phyloP scores from a whole-genome alignment of 768 basidiomycete genomes.

The Lentinula raphanica region DNA sequence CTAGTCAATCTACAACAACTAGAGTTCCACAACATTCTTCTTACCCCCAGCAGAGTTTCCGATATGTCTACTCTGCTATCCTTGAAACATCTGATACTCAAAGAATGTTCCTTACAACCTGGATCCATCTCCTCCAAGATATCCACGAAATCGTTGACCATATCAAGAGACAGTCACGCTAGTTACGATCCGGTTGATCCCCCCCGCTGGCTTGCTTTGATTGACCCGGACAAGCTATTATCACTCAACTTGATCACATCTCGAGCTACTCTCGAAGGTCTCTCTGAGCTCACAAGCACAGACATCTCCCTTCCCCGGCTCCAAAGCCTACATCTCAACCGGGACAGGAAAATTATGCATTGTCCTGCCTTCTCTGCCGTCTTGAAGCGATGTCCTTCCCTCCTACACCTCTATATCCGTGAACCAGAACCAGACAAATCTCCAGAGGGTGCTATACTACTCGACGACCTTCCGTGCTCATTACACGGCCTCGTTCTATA shows the following conservation, averaged over 20 bases:
- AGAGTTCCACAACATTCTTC: background rate
- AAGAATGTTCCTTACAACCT: slow-evolving; percentile 4
- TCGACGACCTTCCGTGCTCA: background rate
- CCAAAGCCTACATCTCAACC: slow-evolving; percentile 1
- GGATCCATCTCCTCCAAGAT: background rate
- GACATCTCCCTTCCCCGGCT: slow-evolving; percentile 2
- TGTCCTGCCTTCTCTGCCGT: background rate
- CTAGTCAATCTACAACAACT: slow-evolving; percentile 8
- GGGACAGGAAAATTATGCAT: background rate
- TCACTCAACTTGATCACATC: slow-evolving; percentile 5
- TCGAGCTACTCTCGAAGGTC: slow-evolving; percentile 4
- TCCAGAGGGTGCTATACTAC: background rate
- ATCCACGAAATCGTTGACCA: background rate
- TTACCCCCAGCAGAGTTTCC: background rate
- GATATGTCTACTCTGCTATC: slow-evolving; percentile 4
- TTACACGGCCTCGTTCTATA: background rate
- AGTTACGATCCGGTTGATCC: background rate
- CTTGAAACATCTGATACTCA: slow-evolving; percentile 5
- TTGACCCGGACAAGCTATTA: slow-evolving; percentile 5
- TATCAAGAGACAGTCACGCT: background rate
- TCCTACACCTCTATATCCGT: background rate
- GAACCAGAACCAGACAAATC: slow-evolving; percentile 2
- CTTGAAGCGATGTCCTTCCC: background rate
- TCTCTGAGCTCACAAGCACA: slow-evolving; percentile 5
- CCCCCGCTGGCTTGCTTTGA: slow-evolving; percentile 8